Evolutionary conservation across 1,284 basidiomycete species (phyloP).

Genomic region (Puccinia coronata): DNA sequence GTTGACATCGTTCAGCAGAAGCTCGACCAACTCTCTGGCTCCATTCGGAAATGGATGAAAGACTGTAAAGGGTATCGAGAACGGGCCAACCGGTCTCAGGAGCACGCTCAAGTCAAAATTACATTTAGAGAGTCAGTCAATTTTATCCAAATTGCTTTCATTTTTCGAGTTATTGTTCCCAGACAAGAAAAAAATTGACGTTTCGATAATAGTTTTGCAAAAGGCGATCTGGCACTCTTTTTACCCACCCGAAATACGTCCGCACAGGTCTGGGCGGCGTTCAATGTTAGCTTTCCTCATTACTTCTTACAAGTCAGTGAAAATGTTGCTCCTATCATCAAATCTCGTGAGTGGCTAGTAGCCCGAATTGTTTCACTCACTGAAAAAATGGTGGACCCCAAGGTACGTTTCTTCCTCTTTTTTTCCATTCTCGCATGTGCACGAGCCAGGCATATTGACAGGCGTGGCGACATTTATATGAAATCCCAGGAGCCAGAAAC

Average conservation of each 20-base stretch:
- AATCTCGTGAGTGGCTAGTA: constrained; percentile 59
- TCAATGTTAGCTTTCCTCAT: constrained; percentile 94
- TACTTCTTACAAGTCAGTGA: constrained; percentile 89
- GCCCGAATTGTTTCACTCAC: constrained; percentile 59
- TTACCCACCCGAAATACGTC: constrained; percentile 92
- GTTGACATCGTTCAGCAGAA: constrained; percentile 76
- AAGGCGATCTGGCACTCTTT: constrained; percentile 91
- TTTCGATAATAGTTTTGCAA: constrained; percentile 65
- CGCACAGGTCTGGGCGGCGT: constrained; percentile 93
- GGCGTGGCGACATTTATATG: constrained; percentile 35
- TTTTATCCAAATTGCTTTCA: background rate
- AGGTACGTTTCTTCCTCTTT: constrained; percentile 22
- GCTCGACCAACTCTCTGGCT: constrained; percentile 64
- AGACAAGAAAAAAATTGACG: background rate
- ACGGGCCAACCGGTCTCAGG: constrained; percentile 66
- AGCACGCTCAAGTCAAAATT: constrained; percentile 70
- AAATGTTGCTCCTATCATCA: constrained; percentile 73
- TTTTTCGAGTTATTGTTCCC: background rate
- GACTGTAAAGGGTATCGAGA: constrained; percentile 92
- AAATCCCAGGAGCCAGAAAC: constrained; percentile 29
- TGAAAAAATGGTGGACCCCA: constrained; percentile 57
- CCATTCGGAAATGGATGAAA: constrained; percentile 94
- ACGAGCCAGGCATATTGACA: no score
- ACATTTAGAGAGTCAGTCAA: constrained; percentile 73
- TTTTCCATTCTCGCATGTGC: constrained; percentile 5